phyloP scores from a whole-genome alignment of 768 basidiomycete genomes.

The Botryobasidium botryosum region DNA sequence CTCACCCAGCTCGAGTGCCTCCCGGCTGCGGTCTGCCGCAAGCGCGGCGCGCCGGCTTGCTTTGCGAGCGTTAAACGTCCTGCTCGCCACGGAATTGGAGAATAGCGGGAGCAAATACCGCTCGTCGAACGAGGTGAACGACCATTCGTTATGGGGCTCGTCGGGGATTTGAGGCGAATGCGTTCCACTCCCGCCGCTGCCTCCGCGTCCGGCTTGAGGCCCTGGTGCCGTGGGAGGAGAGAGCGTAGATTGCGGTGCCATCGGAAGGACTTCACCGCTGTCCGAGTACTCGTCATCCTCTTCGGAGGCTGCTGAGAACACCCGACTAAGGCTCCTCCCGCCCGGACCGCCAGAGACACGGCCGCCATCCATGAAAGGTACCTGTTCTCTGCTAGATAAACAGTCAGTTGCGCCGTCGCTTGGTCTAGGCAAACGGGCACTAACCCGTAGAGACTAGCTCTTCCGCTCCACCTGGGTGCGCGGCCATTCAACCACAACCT shows the following conservation, averaged over 20 bases:
- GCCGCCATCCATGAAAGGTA: too few relatives aligned
- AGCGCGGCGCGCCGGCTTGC: conserved; percentile 10
- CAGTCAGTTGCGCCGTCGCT: too few relatives aligned
- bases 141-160: conserved; percentile 19
- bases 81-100: conserved; percentile 78
- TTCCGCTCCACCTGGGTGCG: background rate
- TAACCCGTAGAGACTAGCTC: background rate
- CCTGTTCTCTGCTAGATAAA: too few relatives aligned
- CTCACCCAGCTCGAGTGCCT: too few relatives aligned
- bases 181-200: background rate
- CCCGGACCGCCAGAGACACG: conserved; percentile 12
- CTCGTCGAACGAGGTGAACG: conserved; percentile 94
- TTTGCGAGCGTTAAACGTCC: conserved; percentile 62
- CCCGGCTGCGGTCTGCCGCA: background rate
- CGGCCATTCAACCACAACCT: too few relatives aligned
- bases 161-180: background rate
- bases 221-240: background rate
- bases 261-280: conserved; percentile 54
- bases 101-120: conserved; percentile 85
- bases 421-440: too few relatives aligned
- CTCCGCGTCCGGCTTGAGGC: background rate
- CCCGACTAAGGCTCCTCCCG: conserved; percentile 15
- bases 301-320: conserved; percentile 57
- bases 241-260: conserved; percentile 26
- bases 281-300: conserved; percentile 60